Conservation (phyloP, 768 basidiomycete species). For the Hortiboletus flavorubellus region DNA sequence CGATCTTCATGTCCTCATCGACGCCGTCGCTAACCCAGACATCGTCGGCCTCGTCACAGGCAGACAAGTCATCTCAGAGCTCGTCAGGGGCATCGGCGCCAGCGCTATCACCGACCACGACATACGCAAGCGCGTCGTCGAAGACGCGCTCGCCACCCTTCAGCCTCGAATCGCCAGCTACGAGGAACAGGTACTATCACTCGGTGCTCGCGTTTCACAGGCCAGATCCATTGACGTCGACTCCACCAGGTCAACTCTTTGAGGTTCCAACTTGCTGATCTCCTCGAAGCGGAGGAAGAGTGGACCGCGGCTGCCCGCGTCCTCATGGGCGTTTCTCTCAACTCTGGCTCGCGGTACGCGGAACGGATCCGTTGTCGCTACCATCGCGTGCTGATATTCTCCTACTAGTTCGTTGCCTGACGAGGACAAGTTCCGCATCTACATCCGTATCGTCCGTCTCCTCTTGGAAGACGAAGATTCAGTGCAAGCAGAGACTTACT, state of each 20-base stretch:
- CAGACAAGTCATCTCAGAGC: constrained; percentile 81
- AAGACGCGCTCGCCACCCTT: constrained; percentile 66
- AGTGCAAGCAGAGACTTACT: constrained; percentile 96
- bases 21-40: constrained; percentile 81
- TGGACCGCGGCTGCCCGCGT: constrained; percentile 93
- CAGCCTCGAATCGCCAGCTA: constrained; percentile 85
- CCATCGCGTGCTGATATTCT: constrained; percentile 1
- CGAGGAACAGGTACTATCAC: constrained; percentile 81
- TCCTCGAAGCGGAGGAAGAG: constrained; percentile 86
- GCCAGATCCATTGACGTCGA: constrained; percentile 7
- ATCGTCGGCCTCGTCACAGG: constrained; percentile 82
- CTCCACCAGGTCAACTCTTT: constrained; percentile 68
- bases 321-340: constrained; percentile 88
- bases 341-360: constrained; percentile 79
- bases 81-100: constrained; percentile 65
- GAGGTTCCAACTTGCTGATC: constrained; percentile 86
- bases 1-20: constrained; percentile 70
- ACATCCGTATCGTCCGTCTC: constrained; percentile 91
- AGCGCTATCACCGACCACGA: constrained; percentile 52
- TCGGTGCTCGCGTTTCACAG: background rate
- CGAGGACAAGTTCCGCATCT: constrained; percentile 83
- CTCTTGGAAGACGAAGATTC: constrained; percentile 96
- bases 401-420: constrained; percentile 58
- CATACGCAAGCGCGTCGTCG: constrained; percentile 66
- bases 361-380: background rate